Base-by-base conservation (phyloP, 1,284 basidiomycete genomes). In the Pyrrhoderma noxium region DNA sequence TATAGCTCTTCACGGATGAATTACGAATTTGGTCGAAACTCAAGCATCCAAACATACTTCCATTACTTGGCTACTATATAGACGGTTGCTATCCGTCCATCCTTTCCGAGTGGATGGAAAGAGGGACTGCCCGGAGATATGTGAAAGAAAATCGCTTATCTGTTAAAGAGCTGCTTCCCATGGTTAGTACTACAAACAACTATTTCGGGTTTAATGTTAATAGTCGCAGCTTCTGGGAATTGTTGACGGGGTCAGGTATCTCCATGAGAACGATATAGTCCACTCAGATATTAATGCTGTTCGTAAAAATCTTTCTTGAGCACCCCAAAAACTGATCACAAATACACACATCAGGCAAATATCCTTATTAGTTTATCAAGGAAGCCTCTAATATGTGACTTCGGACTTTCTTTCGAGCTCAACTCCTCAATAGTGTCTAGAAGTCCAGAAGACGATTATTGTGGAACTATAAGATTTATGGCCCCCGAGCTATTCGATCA, bases 201-300 rank as follows among this genome's bases (percentile, higher is more conserved):
- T 18, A 7, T 35, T 35, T 18, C 11, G 27, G 27, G 11, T 34
- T 46, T 5, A n/a, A 19, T 16, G 9, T 8, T 37, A 22, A 19
- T 7, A n/a, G 19, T 14, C 25, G 16, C 19, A 56, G 54, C 23
- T 46, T 8, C 39, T 37, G 14, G 54, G 51, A 16, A 48, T 56
- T 23, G 50, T 45, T 3, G 34, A 47, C 13, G 51, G 54, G 13
- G n/a, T 52, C 23, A 37, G 36, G 9, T 56, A 56, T 37, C 47
- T 56, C n/a, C 54, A 56, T 25, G 37, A 35, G 3, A 19, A 31
- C 8, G 42, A 42, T 13, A 38, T 56, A 2, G 39, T 56, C 18
- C 54, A 56, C 27, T 48, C 54, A 19, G 54, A 56, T 48, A 31
- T 56, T 13, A 56, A 56, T 36, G 45, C 50, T 39, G 54, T 56